These are phyloP conservation scores for Pulveroboletus ravenelii DNA, from an alignment of 768 basidiomycete genomes.

Conservation along the genomic window DNA sequence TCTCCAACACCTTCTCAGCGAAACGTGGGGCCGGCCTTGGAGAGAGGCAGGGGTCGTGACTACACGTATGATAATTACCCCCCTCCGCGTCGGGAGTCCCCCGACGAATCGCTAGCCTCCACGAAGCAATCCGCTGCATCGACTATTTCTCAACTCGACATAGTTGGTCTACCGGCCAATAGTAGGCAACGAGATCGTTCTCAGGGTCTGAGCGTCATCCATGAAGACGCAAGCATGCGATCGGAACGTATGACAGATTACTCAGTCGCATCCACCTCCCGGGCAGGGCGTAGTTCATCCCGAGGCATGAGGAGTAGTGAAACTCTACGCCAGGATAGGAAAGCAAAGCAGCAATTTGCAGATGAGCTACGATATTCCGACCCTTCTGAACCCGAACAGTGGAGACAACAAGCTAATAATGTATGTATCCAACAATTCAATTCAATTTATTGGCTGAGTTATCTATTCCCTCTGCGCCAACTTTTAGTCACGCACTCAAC, in stretches of 20 bases:
- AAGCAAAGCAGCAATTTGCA: constrained; percentile 28
- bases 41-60: constrained; percentile 21
- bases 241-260: constrained; percentile 24
- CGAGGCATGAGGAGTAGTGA: constrained; percentile 19
- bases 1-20: constrained; percentile 28
- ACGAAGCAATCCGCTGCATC: constrained; percentile 27
- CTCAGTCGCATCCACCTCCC: constrained; percentile 18
- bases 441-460: background rate
- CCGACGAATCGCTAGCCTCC: constrained; percentile 28
- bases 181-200: constrained; percentile 20
- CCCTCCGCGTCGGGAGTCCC: constrained; percentile 22
- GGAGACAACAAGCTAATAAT: constrained; percentile 23
- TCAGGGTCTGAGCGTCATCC: constrained; percentile 29
- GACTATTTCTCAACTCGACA: constrained; percentile 31
- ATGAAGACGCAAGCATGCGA: constrained; percentile 27
- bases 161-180: constrained; percentile 24
- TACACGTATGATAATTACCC: constrained; percentile 20
- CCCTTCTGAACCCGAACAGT: constrained; percentile 28
- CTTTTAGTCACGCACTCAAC: constrained; percentile 19
- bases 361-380: constrained; percentile 35
- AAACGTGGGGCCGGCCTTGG: constrained; percentile 14
- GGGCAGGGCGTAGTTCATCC: constrained; percentile 9
- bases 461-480: background rate
- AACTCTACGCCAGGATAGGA: constrained; percentile 12
- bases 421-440: constrained; percentile 10